phyloP scores from a whole-genome alignment of 331 rosid species.

The Quercus phellos region DNA sequence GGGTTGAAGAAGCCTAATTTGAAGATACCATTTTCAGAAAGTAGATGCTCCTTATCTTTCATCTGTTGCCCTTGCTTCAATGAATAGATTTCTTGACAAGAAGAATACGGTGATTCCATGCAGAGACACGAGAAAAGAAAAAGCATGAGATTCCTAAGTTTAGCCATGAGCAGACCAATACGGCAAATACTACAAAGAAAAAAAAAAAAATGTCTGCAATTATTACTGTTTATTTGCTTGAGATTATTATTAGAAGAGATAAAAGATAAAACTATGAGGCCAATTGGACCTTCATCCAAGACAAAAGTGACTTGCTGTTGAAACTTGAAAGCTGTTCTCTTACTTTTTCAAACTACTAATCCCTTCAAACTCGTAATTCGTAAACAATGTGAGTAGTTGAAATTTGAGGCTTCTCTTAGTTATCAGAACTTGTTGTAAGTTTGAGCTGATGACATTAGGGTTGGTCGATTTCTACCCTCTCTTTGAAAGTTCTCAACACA shows the following conservation, averaged over 20 bases:
- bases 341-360: too few species aligned
- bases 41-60: neutral
- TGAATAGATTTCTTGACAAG: neutral
- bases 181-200: too few species aligned
- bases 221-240: neutral
- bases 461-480: too few species aligned
- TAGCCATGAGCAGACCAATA: neutral
- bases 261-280: too few species aligned
- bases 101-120: neutral
- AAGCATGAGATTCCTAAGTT: neutral
- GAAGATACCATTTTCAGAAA: neutral
- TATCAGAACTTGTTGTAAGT: too few species aligned
- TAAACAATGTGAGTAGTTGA: too few species aligned
- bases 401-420: too few species aligned
- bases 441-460: too few species aligned
- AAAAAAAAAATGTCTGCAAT: neutral
- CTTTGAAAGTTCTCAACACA: too few species aligned
- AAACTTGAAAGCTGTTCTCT: too few species aligned
- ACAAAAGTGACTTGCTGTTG: neutral
- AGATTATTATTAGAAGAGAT: too few species aligned
- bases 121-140: neutral
- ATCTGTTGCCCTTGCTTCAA: neutral
- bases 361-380: too few species aligned
- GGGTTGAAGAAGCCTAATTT: slow-evolving; percentile 24
- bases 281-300: neutral